Percentiles rank a stretch among this genome's conserved stretches.
Conservation (phyloP, 1,284 basidiomycete species). For the Trichosporon inkin region DNA sequence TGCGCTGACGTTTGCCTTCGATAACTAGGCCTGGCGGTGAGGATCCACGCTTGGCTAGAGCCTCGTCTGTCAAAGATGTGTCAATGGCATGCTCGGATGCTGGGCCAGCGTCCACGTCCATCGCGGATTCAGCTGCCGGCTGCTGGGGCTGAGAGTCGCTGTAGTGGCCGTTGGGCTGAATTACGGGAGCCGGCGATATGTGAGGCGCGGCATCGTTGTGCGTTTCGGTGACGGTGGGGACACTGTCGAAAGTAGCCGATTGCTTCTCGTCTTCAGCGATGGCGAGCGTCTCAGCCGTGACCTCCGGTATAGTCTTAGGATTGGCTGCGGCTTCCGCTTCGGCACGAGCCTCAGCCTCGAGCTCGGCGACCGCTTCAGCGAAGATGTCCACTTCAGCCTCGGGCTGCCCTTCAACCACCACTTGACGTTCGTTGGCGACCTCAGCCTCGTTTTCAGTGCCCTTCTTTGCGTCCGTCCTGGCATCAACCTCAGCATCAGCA, state of each 20-base stretch:
- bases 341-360: too few relatives aligned
- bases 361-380: not conserved
- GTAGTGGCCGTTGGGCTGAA: not conserved
- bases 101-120: not conserved
- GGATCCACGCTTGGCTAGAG: conserved; percentile 20
- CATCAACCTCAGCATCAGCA: not conserved
- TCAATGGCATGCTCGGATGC: conserved; percentile 17
- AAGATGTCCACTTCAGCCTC: conserved; percentile 3
- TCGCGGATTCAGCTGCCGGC: not conserved
- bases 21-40: conserved; percentile 28
- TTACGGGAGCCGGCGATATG: not conserved
- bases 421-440: not conserved
- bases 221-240: too few relatives aligned
- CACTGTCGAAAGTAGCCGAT: too few relatives aligned
- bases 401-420: not conserved
- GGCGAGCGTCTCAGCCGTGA: not conserved
- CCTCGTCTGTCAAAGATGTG: conserved; percentile 37
- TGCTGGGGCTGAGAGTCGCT: too few relatives aligned
- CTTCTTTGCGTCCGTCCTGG: not conserved
- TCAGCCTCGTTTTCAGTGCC: not conserved
- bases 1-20: conserved; percentile 40
- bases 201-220: not conserved
- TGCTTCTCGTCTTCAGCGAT: too few relatives aligned
- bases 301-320: not conserved
- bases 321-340: too few relatives aligned